Evolutionary conservation across 352 stramenopile genomes (phyloP).

Genomic region (Phytophthora macrochlamydospora): DNA sequence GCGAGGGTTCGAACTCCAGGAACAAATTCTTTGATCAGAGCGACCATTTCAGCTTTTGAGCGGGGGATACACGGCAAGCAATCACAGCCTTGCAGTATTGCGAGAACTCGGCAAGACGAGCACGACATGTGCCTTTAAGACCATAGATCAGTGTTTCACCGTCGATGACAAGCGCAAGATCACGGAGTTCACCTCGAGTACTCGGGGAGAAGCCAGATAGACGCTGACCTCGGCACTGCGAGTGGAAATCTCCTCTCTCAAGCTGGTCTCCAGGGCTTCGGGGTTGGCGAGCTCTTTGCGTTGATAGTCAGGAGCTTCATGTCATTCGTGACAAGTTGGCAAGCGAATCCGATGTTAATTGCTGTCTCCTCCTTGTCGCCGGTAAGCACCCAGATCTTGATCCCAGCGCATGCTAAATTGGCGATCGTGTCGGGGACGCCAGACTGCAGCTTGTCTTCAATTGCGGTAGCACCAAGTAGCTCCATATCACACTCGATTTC

Average conservation of each 20-base stretch:
- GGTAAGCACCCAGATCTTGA: constrained; percentile 95
- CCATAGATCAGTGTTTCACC: constrained; percentile 74
- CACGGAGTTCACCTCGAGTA: constrained; percentile 49
- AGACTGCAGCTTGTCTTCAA: constrained; percentile 94
- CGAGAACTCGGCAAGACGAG: constrained; percentile 64
- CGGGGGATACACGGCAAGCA: constrained; percentile 83
- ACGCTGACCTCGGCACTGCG: constrained; percentile 51
- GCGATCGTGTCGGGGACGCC: constrained; percentile 90
- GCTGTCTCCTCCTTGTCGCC: constrained; percentile 95
- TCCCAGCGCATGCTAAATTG: constrained; percentile 81
- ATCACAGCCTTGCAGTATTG: constrained; percentile 90
- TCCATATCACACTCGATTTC: constrained; percentile 85
- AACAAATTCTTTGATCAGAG: constrained; percentile 79
- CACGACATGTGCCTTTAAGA: constrained; percentile 45
- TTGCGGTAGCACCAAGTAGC: constrained; percentile 91
- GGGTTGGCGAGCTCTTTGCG: constrained; percentile 55
- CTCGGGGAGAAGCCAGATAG: constrained; percentile 53
- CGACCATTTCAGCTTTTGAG: constrained; percentile 87
- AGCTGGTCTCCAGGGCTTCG: constrained; percentile 51
- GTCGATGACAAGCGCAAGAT: constrained; percentile 82
- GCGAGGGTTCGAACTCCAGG: constrained; percentile 79
- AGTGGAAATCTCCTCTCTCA: constrained; percentile 48
- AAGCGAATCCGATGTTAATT: constrained; percentile 95
- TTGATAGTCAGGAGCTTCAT: constrained; percentile 82
- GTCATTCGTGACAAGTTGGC: constrained; percentile 84